Percentiles rank a stretch among this genome's conserved stretches.
phyloP scores from a whole-genome alignment of 2,329 filamentous ascomycete species.

The Tolypocladium guangdongense region DNA sequence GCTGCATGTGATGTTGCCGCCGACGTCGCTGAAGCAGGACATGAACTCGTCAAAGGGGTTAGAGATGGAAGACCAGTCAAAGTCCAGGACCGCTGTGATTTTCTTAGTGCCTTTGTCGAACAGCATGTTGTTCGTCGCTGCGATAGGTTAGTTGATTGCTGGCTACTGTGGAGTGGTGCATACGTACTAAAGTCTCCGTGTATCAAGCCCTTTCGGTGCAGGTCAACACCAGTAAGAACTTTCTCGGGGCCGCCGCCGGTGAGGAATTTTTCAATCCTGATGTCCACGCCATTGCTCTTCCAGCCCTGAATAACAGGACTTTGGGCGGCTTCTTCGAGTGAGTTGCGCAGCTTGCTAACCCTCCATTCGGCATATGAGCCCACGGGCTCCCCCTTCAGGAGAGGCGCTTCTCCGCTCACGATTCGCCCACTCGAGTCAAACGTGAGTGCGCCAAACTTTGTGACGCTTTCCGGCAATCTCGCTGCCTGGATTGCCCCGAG shows the following conservation, averaged over 20 bases:
- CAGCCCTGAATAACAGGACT: slow-evolving; percentile 11
- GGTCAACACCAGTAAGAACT: slow-evolving; percentile 8
- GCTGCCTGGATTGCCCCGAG: slow-evolving; percentile 9
- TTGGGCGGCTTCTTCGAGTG: slow-evolving; percentile 4
- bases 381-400: slow-evolving; percentile 7
- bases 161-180: background rate
- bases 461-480: slow-evolving; percentile 6
- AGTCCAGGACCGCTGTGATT: slow-evolving; percentile 16
- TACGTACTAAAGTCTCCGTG: slow-evolving; percentile 17
- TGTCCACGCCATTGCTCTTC: slow-evolving; percentile 5
- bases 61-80: slow-evolving; percentile 13
- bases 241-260: slow-evolving; percentile 1
- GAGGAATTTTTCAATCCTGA: slow-evolving; percentile 9
- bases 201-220: slow-evolving; percentile 6
- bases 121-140: slow-evolving; percentile 17
- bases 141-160: background rate
- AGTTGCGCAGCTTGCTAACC: slow-evolving; percentile 3
- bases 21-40: slow-evolving; percentile 5
- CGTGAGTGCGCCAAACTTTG: slow-evolving; percentile 10
- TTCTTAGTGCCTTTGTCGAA: slow-evolving; percentile 9
- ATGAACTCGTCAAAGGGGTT: slow-evolving; percentile 15
- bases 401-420: slow-evolving; percentile 7
- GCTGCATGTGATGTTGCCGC: background rate
- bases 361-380: slow-evolving; percentile 7
- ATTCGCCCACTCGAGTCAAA: slow-evolving; percentile 8